Conservation (phyloP, 2,329 filamentous ascomycete species). For the Epichloe sp. region DNA sequence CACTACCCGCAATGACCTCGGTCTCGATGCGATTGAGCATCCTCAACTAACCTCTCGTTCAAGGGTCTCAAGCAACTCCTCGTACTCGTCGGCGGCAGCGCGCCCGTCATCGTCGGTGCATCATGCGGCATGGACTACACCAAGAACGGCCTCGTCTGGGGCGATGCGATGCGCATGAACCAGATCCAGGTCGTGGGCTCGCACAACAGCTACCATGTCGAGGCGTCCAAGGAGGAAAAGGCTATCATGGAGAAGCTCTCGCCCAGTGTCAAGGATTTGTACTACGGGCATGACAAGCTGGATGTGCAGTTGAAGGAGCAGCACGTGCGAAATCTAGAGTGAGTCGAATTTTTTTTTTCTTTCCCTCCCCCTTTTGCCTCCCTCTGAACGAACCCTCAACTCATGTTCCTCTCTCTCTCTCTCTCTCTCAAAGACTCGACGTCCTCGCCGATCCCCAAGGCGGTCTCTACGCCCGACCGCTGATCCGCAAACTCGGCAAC, state of each 20-base stretch:
- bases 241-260: slow-evolving; percentile 25
- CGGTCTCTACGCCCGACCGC: slow-evolving; percentile 31
- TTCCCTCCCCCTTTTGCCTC: not conserved
- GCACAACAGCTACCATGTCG: slow-evolving; percentile 38
- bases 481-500: slow-evolving; percentile 27
- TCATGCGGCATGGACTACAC: slow-evolving; percentile 8
- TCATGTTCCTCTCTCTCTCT: not conserved
- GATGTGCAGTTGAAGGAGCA: slow-evolving; percentile 31
- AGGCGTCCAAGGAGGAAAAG: slow-evolving; percentile 28
- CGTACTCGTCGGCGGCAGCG: not conserved
- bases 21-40: too few species aligned
- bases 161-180: slow-evolving; percentile 30
- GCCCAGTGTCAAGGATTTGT: slow-evolving; percentile 25
- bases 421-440: slow-evolving; percentile 19
- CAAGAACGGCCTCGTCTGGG: slow-evolving; percentile 20
- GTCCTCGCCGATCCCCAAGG: slow-evolving; percentile 34
- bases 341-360: not conserved
- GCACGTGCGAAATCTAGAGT: slow-evolving; percentile 31
- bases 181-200: slow-evolving; percentile 38
- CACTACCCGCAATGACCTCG: too few species aligned
- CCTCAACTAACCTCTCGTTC: too few species aligned
- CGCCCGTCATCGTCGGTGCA: not conserved
- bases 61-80: not conserved
- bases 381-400: not conserved
- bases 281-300: slow-evolving; percentile 33